Evolutionary conservation across 106 monocot genomes (phyloP), one percentile per base, ranked within the genome.

Genomic region (Phalaenopsis aphrodite): DNA sequence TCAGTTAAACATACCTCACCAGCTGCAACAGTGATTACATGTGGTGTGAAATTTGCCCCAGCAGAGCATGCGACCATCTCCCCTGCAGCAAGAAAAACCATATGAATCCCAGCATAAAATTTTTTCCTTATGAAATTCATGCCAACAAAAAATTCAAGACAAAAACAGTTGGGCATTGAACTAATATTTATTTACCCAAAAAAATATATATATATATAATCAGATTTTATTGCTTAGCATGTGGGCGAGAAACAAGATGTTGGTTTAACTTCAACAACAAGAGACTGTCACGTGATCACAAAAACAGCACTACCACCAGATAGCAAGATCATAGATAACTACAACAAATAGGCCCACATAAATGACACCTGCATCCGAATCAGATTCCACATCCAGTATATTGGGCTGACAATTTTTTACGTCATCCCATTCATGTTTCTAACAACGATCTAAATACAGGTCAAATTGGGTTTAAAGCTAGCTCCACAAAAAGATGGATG

Each of bases 21-120:
- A 76, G 90, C 78, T 39, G 90, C 81, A 75, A 93, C 90, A 77
- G 82, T 90, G 77, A 93, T 88, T 38, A 90, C 55, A 83, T 93
- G 89, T 67, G 92, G 90, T 19, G 90, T 90, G 83, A 93, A 93
- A 83, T 93, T 93, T 17, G 88, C 88, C 78, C 88, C 86, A 52
- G 86, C 80, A 24, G 92, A 69, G 66, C 82, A 93, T 14, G 89
- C 82, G 37, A 89, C 82, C 52, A 52, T 52, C 52, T 52, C 52
- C 52, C 52, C 52, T 52, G 52, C 12, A 14, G 52, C 12, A 52
- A 52, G 12, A 14, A 52, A 52, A 52, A 12, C 52, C 52, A 12
- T 52, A 52, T 52, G 14, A 52, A 52, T 3, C 1, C 52, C 12
- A 10, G 52, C 52, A 52, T 3, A 10, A 12, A 12, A 10, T 12